Conservation (phyloP, 352 stramenopile genomes). For the Phytophthora hybrid region DNA sequence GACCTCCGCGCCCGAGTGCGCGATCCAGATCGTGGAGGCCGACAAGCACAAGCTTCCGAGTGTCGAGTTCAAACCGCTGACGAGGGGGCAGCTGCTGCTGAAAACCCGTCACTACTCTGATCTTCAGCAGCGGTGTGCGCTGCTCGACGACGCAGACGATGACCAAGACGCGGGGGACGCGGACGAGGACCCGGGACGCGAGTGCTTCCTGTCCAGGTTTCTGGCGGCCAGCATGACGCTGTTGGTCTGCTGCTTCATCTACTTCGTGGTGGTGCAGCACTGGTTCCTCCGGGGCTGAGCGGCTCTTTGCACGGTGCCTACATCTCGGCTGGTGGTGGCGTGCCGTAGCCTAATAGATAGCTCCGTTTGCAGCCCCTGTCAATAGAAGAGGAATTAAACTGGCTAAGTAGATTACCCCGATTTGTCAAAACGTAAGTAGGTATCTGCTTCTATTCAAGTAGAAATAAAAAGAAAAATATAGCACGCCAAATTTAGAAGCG, state of each 20-base stretch:
- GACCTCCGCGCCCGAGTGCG: conserved; percentile 18
- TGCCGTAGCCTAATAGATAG: conserved; percentile 4
- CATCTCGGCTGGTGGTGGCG: conserved; percentile 23
- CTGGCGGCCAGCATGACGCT: conserved; percentile 48
- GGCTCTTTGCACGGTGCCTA: background rate
- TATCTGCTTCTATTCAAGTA: too few species aligned
- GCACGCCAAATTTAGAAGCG: too few species aligned
- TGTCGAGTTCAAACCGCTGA: conserved; percentile 31
- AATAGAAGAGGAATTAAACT: too few species aligned
- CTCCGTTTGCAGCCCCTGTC: too few species aligned
- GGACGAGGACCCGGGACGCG: conserved; percentile 29
- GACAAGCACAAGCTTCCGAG: conserved; percentile 9
- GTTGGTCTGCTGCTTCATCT: conserved; percentile 56
- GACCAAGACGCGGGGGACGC: conserved; percentile 17
- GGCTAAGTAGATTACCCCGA: too few species aligned
- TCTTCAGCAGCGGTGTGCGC: background rate
- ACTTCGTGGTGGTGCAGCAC: conserved; percentile 47
- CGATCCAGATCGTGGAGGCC: conserved; percentile 23
- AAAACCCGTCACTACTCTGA: conserved; percentile 22
- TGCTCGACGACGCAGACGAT: conserved; percentile 20
- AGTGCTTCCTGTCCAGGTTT: conserved; percentile 63
- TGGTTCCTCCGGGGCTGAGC: conserved; percentile 16
- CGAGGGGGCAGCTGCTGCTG: conserved; percentile 36
- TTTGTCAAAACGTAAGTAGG: too few species aligned
- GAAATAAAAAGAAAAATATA: too few species aligned